Base-by-base conservation (phyloP, 495 filamentous ascomycete species). In the Chlorociboria aeruginascens region DNA sequence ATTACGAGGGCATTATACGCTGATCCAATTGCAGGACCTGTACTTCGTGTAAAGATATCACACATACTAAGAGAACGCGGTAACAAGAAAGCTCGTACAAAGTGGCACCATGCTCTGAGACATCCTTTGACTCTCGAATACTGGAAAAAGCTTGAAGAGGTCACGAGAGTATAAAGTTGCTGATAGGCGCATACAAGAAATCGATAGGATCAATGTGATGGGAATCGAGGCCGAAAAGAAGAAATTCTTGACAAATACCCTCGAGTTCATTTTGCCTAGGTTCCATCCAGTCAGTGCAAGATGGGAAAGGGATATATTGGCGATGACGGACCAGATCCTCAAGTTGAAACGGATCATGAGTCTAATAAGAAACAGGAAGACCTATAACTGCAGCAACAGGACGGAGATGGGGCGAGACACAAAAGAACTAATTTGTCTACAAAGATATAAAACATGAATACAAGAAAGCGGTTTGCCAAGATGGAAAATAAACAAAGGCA, bases 271-370 rank as follows among this genome's bases (percentile, higher is more conserved):
- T 40, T 40, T 40, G 38, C 38, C 38, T 13, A 40, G 16, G 16
- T 40, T 40, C 38, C 17, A 40, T 20, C 12, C 11, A 40, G 16
- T 40, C 16, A n/a, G 11, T 40, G 16, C 8, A 20, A 40, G 38
- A 40, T 3, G 12, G 38, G 38, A 40, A 20, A 13, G 11, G 17
- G 38, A 20, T 40, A 40, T 20, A 3, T 10, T 40, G 38, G 38
- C 11, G 38, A 40, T 40, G 16, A 10, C 11, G 8, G 38, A 2
- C 38, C 38, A n/a, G 38, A 40, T 40, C 38, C 38, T 40, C 38
- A 40, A 40, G 38, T 40, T n/a, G 12, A 40, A 40, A 40, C 38
- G 11, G 38, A 40, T 40, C 38, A 40, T 40, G 38, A 40, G 38
- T 40, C 38, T 40, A 10, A 40, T 40, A 20, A 40, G 38, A 10